Conservation (phyloP, 73 alveolate species). For the Paramecium bursaria region DNA sequence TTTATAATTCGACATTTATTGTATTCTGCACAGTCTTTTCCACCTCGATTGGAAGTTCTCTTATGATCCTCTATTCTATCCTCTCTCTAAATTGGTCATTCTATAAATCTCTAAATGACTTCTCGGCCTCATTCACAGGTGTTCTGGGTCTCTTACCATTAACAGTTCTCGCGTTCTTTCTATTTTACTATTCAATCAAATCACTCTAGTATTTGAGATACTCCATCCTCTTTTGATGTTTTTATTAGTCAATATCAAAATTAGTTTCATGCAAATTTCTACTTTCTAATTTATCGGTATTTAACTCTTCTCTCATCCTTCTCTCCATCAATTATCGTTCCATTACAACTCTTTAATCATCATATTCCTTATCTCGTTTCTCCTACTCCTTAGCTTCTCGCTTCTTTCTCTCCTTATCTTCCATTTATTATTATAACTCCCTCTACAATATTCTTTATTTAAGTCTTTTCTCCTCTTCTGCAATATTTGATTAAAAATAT, state of each 20-base stretch:
- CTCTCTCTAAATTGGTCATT: constrained; percentile 30
- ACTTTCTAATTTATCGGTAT: constrained; percentile 10
- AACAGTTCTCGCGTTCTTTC: constrained; percentile 28
- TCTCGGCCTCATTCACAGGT: constrained; percentile 34
- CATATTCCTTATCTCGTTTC: constrained; percentile 47
- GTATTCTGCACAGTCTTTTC: constrained; percentile 48
- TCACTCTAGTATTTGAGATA: constrained; percentile 14
- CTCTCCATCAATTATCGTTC: constrained; percentile 14
- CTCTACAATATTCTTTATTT: constrained; percentile 36
- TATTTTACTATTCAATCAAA: constrained; percentile 38
- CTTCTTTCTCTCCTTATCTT: not conserved
- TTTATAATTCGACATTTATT: constrained; percentile 15
- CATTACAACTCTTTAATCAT: constrained; percentile 36
- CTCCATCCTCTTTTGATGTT: constrained; percentile 25
- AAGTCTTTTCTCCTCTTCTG: constrained; percentile 9
- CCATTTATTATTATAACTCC: constrained; percentile 22
- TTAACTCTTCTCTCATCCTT: constrained; percentile 20
- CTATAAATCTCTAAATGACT: not conserved
- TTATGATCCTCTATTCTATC: constrained; percentile 15
- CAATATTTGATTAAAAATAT: no score
- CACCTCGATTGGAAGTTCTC: constrained; percentile 50
- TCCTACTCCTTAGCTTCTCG: constrained; percentile 5
- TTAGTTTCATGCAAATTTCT: constrained; percentile 47
- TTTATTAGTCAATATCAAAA: constrained; percentile 36
- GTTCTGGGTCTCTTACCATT: constrained; percentile 13